Base-by-base conservation (phyloP, 805 yeast species). In the Metahyphopichia silvanorum region DNA sequence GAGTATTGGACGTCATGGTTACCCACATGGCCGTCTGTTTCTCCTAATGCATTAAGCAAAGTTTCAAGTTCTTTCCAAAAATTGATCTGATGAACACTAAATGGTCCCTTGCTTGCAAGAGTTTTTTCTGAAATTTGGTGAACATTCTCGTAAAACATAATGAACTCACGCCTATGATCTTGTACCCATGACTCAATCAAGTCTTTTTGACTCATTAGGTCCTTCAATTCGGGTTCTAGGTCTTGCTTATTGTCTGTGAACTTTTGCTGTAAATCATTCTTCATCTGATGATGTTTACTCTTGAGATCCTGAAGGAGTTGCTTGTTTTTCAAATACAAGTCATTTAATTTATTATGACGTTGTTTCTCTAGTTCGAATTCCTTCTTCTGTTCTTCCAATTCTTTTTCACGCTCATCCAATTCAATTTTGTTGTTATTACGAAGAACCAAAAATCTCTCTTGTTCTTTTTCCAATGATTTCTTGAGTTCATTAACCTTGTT, bases 361-460 rank as follows among this genome's bases (percentile, higher is more conserved):
- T 25, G n/a, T 19, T 19, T 25, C 14, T 29, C 33, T 22, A 19
- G 14, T 16, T 37, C 25, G 4, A 37, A 22, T 8, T 17, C 24
- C 13, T 21, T 14, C 8, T 21, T 11, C 17, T 26, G 21, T 16
- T 12, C 21, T 8, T 25, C 22, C 4, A 32, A 17, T 13, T 13
- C 12, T n/a, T 16, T 12, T 14, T 25, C 18, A 6, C 28, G 28
- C 6, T 25, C n/a, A 7, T 7, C 32, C 10, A 29, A 13, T n/a
- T 44, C 42, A 5, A 29, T 24, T 20, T 44, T 42, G 13, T 34
- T 34, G 18, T 28, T 31, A 4, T 32, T 17, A 18, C 42, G 45
- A 12, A 32, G 27, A 4, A 29, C 20, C 21, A 27, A 24, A 10
- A 33, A 29, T 19, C 5, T 23, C 21, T 32, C 39, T 19, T 38